Evolutionary conservation across 176 grass and related monocot genomes (phyloP).

Genomic region (Miscanthus lutarioriparius): DNA sequence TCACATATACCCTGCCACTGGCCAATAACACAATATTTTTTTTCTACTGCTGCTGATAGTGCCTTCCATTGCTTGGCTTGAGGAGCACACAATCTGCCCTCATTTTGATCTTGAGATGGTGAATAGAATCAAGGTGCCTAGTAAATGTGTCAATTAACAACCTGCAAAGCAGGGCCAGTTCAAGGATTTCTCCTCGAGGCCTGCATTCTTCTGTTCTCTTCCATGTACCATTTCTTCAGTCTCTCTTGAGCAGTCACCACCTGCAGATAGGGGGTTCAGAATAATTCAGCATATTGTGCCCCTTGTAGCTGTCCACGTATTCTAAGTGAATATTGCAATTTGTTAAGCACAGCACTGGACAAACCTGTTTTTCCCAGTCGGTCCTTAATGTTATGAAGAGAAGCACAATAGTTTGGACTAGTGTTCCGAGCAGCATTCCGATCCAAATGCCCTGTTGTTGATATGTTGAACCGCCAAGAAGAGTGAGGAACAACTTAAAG

Average conservation of each 20-base stretch:
- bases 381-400: slow-evolving; percentile 60
- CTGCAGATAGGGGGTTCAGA: slow-evolving; percentile 24
- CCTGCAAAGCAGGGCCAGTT: neutral
- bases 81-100: neutral
- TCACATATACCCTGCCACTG: neutral
- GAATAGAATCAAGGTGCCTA: neutral
- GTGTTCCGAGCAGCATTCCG: slow-evolving; percentile 78
- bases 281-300: neutral
- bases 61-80: neutral
- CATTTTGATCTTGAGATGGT: neutral
- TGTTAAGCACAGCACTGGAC: neutral
- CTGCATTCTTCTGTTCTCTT: slow-evolving; percentile 34
- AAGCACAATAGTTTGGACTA: slow-evolving; percentile 69
- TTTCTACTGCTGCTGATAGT: neutral
- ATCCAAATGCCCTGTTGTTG: slow-evolving; percentile 81
- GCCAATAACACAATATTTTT: neutral
- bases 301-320: neutral
- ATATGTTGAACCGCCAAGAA: neutral
- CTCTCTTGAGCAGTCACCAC: slow-evolving; percentile 55
- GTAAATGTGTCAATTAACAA: neutral
- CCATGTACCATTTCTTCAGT: slow-evolving; percentile 63
- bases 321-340: neutral
- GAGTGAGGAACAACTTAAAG: neutral
- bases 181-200: slow-evolving; percentile 8
- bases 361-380: slow-evolving; percentile 75